Percentiles rank a stretch among this genome's conserved stretches.
These are phyloP conservation scores for Penstemon barbatus DNA, from an alignment of 257 asterid species.

Conservation along the genomic window DNA sequence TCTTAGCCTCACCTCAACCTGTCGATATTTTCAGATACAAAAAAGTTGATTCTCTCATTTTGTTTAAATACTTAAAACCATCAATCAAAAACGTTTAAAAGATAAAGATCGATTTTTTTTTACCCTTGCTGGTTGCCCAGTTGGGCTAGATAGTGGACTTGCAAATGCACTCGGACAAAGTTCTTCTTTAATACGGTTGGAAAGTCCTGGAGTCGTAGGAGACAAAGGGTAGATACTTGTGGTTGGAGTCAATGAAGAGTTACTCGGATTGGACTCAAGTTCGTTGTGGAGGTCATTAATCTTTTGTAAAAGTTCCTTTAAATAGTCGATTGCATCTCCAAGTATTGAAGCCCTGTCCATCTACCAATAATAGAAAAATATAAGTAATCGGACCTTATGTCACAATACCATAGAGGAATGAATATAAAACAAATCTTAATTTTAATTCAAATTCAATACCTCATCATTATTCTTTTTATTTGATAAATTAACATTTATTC, in stretches of 20 bases:
- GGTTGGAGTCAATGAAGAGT: slow-evolving; percentile 40
- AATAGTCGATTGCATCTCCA: slow-evolving; percentile 75
- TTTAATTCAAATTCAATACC: slow-evolving; percentile 24
- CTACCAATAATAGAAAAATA: slow-evolving; percentile 31
- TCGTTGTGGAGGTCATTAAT: slow-evolving; percentile 74
- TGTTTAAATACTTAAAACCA: background rate
- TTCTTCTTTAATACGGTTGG: slow-evolving; percentile 64
- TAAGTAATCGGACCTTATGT: slow-evolving; percentile 23
- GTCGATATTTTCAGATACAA: background rate
- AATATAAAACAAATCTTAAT: slow-evolving; percentile 7
- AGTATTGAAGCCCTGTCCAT: slow-evolving; percentile 87
- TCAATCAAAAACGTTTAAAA: background rate
- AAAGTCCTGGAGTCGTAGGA: slow-evolving; percentile 50
- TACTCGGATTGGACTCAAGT: slow-evolving; percentile 53
- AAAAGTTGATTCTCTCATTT: too few species aligned
- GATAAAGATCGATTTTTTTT: background rate
- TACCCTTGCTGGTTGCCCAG: slow-evolving; percentile 72
- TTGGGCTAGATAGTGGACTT: slow-evolving; percentile 66
- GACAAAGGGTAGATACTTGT: slow-evolving; percentile 52
- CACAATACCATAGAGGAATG: slow-evolving; percentile 10
- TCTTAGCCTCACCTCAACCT: slow-evolving; percentile 70
- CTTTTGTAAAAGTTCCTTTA: slow-evolving; percentile 66
- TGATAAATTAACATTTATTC: too few species aligned
- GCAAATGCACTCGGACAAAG: slow-evolving; percentile 61
- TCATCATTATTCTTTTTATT: background rate